phyloP scores from a whole-genome alignment of 257 asterid genomes.

The Forsythia suspensa region DNA sequence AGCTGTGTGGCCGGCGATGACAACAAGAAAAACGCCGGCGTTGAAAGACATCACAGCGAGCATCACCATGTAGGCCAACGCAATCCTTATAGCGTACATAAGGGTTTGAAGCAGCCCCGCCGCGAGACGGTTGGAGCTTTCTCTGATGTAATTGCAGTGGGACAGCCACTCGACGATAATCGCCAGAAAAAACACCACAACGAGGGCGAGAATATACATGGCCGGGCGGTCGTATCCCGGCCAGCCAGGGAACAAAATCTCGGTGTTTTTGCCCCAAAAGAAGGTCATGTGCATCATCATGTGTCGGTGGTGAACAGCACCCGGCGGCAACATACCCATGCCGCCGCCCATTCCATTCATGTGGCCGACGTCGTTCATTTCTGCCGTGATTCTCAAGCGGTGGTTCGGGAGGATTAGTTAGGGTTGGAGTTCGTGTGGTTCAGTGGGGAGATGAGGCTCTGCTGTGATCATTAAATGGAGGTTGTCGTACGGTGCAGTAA shows the following conservation, averaged over 20 bases:
- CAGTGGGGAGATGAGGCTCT: neutral
- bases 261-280: constrained; percentile 82
- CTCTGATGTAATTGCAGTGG: constrained; percentile 37
- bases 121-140: constrained; percentile 17
- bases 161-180: constrained; percentile 62
- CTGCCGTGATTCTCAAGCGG: too few species aligned
- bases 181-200: constrained; percentile 45
- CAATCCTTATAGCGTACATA: constrained; percentile 48
- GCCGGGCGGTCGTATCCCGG: constrained; percentile 62
- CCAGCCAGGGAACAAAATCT: constrained; percentile 71
- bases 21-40: constrained; percentile 63
- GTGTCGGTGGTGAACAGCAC: constrained; percentile 28
- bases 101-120: constrained; percentile 51
- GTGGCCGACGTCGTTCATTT: neutral
- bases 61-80: constrained; percentile 72
- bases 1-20: constrained; percentile 55
- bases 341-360: constrained; percentile 16
- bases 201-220: constrained; percentile 60
- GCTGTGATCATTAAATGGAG: neutral
- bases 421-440: neutral
- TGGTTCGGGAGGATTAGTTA: neutral
- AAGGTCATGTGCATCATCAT: constrained; percentile 96
- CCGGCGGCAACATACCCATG: constrained; percentile 38
- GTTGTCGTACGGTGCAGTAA: neutral
- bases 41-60: constrained; percentile 84